These are phyloP conservation scores for Hibiscus trionum DNA, from an alignment of 345 rosid genomes.

Conservation along the genomic window DNA sequence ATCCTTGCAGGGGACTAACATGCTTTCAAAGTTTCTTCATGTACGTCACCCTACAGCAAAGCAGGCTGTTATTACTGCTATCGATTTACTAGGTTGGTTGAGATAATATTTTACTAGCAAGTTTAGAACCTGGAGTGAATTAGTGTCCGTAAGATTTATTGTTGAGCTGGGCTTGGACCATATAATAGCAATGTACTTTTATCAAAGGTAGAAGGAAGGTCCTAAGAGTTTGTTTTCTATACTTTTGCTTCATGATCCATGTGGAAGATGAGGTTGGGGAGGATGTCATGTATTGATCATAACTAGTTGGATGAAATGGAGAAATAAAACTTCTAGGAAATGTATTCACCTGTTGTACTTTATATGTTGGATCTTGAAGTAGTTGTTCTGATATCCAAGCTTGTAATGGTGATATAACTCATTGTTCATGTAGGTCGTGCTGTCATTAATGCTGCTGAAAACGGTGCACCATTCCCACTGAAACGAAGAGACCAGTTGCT, in stretches of 20 bases:
- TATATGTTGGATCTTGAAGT: neutral
- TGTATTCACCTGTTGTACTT: neutral
- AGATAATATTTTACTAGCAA: neutral
- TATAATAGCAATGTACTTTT: neutral
- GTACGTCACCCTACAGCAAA: constrained; percentile 86
- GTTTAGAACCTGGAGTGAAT: neutral
- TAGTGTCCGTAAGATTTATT: neutral
- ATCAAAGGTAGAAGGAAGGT: neutral
- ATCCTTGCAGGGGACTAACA: constrained; percentile 81
- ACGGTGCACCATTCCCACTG: constrained; percentile 80
- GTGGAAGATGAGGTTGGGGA: neutral
- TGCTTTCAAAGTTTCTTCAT: constrained; percentile 97
- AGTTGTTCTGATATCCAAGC: constrained; percentile 7
- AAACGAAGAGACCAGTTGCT: constrained; percentile 81
- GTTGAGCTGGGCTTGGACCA: neutral
- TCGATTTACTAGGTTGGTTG: constrained; percentile 78
- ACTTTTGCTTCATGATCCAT: neutral
- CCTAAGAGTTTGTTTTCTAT: neutral
- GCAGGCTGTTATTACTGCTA: constrained; percentile 96
- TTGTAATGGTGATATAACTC: constrained; percentile 2
- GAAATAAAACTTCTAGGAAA: neutral
- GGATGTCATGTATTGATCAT: neutral
- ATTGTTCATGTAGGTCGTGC: constrained; percentile 61
- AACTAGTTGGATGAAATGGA: neutral
- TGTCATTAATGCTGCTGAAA: constrained; percentile 89